Base-by-base conservation (phyloP, 2,329 filamentous ascomycete genomes). In the Cladosporium sp. region DNA sequence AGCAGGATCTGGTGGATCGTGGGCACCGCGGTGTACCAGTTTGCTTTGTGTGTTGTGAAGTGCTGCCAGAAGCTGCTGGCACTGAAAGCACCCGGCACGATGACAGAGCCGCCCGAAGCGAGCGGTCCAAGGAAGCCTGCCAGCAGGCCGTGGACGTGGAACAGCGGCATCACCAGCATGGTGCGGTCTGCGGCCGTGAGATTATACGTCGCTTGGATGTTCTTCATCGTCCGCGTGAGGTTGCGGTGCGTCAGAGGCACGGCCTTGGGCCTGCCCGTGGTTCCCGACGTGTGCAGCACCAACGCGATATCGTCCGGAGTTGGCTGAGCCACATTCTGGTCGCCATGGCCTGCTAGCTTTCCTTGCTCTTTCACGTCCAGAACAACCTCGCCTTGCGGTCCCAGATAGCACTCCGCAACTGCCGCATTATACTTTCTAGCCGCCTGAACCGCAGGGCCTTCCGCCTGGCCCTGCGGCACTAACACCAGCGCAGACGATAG, bases 1-100 rank as follows among this genome's bases (percentile, higher is more conserved):
- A 95, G 81, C 3, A 95, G 77, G 63, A 95, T 92, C 66, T 93
- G 89, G 70, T 95, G 89, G 66, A 95, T 95, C 0, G 89, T 95
- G 1, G 89, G 89, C n/a, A 93, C 89, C 1, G 89, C 89, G 0
- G 89, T 93, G 72, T 93, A 95, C 89, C 89, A 95, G 68, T 89
- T 95, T 22, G 89, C 89, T 58, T 82, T 77, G 73, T 90, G 77
- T 5, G 77, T 74, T 59, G 77, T 77, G 63, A 93, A 93, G 68
- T 93, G 85, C 19, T 71, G 69, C 89, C 89, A 95, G 72, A 95
- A 95, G 16, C 87, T 84, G 1, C 81, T 80, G 8, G 89, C 88
- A 3, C 87, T 92, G 78, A 95, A 95, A 64, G 84, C 86, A 49
- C 77, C 63, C 2, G 89, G 89, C 4, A 95, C 85, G 53, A 95